Evolutionary conservation across 139 green algal genomes (phyloP).

Genomic region (Micractinium sp.): DNA sequence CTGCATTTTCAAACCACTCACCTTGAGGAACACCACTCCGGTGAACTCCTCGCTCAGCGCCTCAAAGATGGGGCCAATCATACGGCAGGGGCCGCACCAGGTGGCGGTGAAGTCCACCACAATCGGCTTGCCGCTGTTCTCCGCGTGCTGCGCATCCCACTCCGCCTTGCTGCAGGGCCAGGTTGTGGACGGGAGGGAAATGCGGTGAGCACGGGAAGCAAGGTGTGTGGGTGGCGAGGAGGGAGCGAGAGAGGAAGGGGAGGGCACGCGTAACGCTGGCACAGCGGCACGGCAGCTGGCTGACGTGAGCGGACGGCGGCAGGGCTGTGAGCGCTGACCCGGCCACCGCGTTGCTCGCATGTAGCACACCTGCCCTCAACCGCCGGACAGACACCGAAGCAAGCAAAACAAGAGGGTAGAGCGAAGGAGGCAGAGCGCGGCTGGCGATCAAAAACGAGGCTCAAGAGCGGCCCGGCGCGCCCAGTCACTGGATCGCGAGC

Average conservation of each 20-base stretch:
- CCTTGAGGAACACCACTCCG: slow-evolving; percentile 75
- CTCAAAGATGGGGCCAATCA: slow-evolving; percentile 78
- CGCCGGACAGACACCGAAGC: neutral
- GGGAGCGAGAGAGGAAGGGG: too few species aligned
- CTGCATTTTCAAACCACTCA: neutral
- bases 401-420: neutral
- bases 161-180: slow-evolving; percentile 13
- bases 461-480: neutral
- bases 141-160: slow-evolving; percentile 18
- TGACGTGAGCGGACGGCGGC: too few species aligned
- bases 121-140: slow-evolving; percentile 14
- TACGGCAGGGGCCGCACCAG: slow-evolving; percentile 88
- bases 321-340: too few species aligned
- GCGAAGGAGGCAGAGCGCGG: neutral
- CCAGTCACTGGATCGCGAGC: neutral
- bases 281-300: too few species aligned
- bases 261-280: too few species aligned
- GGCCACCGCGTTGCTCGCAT: too few species aligned
- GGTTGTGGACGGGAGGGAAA: too few species aligned
- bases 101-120: slow-evolving; percentile 83
- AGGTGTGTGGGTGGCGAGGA: too few species aligned
- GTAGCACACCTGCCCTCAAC: neutral
- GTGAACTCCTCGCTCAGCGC: slow-evolving; percentile 56
- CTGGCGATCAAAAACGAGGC: neutral
- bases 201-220: too few species aligned